A percentile compares a stretch with the other conserved stretches of the same genome.
These are phyloP conservation scores for Aspergillus pseudotamarii DNA, from an alignment of 2,329 filamentous ascomycete genomes.

Conservation along the genomic window DNA sequence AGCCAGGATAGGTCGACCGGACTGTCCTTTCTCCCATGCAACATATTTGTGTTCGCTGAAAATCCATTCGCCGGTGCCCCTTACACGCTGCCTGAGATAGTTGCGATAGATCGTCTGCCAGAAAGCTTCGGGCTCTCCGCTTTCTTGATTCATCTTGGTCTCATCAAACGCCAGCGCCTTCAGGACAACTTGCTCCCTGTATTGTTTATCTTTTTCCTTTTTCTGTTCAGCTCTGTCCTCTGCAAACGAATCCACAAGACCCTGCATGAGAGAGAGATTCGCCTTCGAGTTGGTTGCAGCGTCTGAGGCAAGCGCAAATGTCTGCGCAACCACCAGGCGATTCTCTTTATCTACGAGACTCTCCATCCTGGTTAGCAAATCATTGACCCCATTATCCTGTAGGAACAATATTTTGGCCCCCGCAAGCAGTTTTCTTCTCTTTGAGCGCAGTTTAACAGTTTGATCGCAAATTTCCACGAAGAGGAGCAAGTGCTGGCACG, in stretches of 20 bases:
- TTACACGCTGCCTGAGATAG: conserved; percentile 16
- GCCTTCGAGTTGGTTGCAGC: conserved; percentile 14
- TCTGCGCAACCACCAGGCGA: conserved; percentile 19
- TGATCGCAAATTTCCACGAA: conserved; percentile 26
- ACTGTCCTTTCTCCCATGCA: conserved; percentile 14
- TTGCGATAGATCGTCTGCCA: conserved; percentile 22
- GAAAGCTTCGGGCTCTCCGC: conserved; percentile 17
- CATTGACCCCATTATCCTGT: conserved; percentile 21
- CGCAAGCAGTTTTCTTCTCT: conserved; percentile 14
- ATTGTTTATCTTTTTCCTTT: conserved; percentile 16
- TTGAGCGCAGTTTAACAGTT: conserved; percentile 20
- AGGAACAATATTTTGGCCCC: conserved; percentile 24
- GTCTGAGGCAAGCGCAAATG: conserved; percentile 18
- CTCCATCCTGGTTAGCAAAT: conserved; percentile 20
- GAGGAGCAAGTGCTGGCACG: conserved; percentile 21
- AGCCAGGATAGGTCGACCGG: conserved; percentile 12
- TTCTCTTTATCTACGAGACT: conserved; percentile 20
- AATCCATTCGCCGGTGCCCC: conserved; percentile 20
- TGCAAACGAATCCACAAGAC: conserved; percentile 4
- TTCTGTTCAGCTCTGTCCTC: conserved; percentile 16
- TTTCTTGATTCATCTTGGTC: conserved; percentile 19
- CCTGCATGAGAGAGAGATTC: conserved; percentile 15
- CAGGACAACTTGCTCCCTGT: conserved; percentile 15
- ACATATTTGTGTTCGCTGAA: conserved; percentile 17
- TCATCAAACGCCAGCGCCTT: conserved; percentile 19